A percentile compares a stretch with the other conserved stretches of the same genome.
These are phyloP conservation scores for Tolypocladium ovalisporum DNA, from an alignment of 2,329 filamentous ascomycete genomes.

Conservation along the genomic window DNA sequence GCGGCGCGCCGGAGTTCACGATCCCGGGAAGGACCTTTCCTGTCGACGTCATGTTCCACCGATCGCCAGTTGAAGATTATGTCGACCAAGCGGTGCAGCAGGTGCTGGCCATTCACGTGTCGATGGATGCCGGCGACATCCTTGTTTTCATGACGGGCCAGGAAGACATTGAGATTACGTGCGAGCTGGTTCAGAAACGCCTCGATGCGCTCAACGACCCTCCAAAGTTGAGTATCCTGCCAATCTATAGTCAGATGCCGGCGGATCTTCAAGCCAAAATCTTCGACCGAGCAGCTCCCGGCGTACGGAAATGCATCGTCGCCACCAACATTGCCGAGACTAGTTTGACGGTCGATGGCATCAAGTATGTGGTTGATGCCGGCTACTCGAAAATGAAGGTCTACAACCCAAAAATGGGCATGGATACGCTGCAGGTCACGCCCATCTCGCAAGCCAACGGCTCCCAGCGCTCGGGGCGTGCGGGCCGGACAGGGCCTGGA, in stretches of 20 bases:
- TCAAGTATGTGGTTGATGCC: conserved; percentile 97
- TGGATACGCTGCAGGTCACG: conserved; percentile 97
- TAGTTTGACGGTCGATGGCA: conserved; percentile 93
- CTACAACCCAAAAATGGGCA: conserved; percentile 97
- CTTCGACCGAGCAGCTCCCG: conserved; percentile 81
- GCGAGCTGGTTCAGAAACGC: conserved; percentile 81
- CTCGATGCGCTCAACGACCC: conserved; percentile 86
- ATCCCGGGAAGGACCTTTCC: conserved; percentile 96
- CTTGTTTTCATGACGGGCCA: conserved; percentile 99
- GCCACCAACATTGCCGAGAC: conserved; percentile 98
- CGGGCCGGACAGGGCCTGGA: conserved; percentile 86
- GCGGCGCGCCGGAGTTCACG: conserved; percentile 89
- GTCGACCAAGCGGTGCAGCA: conserved; percentile 96
- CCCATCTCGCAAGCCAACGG: conserved; percentile 96
- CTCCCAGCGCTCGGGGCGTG: conserved; percentile 84
- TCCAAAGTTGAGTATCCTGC: conserved; percentile 85
- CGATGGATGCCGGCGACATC: conserved; percentile 86
- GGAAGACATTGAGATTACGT: conserved; percentile 96
- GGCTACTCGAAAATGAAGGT: conserved; percentile 97
- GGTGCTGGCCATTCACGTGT: conserved; percentile 90
- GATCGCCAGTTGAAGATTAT: conserved; percentile 93
- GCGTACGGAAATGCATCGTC: conserved; percentile 93
- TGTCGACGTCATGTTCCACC: conserved; percentile 90
- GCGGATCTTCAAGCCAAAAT: conserved; percentile 97
- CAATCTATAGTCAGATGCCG: conserved; percentile 99